Evolutionary conservation across 2,329 filamentous ascomycete genomes (phyloP).

Genomic region (Hymenoscyphus salicellus): DNA sequence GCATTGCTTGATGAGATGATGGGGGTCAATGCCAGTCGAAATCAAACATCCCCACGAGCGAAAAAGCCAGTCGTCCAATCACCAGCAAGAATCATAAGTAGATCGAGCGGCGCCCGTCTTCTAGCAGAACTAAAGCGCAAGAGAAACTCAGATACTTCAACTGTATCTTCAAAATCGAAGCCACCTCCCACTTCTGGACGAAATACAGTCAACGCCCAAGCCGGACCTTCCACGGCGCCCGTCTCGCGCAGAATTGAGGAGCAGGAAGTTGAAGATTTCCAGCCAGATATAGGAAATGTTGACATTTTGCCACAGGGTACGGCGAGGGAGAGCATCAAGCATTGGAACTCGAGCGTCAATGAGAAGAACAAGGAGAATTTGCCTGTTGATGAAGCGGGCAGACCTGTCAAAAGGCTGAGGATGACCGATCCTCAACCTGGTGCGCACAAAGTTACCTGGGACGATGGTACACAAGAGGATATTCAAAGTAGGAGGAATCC

Average conservation of each 20-base stretch:
- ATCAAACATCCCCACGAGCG: slow-evolving; percentile 4
- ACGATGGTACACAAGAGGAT: slow-evolving; percentile 15
- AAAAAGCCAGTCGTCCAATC: slow-evolving; percentile 12
- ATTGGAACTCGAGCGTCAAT: slow-evolving; percentile 14
- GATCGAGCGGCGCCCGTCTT: background rate
- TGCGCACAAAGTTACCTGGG: slow-evolving; percentile 23
- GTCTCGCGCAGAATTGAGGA: background rate
- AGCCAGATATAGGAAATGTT: slow-evolving; percentile 9
- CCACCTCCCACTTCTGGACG: background rate
- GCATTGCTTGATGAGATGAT: slow-evolving; percentile 38
- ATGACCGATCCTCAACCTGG: slow-evolving; percentile 24
- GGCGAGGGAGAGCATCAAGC: background rate
- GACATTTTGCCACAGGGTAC: background rate
- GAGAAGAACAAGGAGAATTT: slow-evolving; percentile 36
- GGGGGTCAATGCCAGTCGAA: slow-evolving; percentile 31
- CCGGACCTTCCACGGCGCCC: background rate
- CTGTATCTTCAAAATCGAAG: background rate
- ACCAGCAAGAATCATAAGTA: slow-evolving; percentile 17
- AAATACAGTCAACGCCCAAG: background rate
- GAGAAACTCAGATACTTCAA: background rate
- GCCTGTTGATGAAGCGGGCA: slow-evolving; percentile 7
- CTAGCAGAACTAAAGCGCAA: slow-evolving; percentile 1
- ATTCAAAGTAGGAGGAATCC: background rate
- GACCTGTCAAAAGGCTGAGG: slow-evolving; percentile 11
- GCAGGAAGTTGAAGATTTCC: background rate